Evolutionary conservation across 805 yeast species (phyloP).

Genomic region (Saturnispora ahearnii): DNA sequence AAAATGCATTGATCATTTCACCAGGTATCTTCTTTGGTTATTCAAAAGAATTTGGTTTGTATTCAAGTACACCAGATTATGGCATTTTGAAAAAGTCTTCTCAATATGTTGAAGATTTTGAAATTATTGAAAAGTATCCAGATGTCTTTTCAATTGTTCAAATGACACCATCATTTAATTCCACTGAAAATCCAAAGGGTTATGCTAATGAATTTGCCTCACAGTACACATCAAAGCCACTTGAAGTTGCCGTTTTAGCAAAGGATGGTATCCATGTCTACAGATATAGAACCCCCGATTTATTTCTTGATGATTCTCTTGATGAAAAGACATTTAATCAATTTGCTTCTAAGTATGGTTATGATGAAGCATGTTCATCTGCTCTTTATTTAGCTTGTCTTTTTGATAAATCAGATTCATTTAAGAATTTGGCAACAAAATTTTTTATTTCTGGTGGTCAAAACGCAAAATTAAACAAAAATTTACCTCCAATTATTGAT

Average conservation of each 20-base stretch:
- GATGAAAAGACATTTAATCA: constrained; percentile 58
- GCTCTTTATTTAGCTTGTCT: constrained; percentile 79
- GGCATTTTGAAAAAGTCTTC: constrained; percentile 71
- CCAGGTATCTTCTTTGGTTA: constrained; percentile 85
- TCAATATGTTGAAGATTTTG: constrained; percentile 72
- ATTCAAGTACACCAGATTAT: constrained; percentile 75
- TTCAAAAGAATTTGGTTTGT: constrained; percentile 39
- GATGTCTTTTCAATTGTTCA: constrained; percentile 66
- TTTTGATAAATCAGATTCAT: constrained; percentile 46
- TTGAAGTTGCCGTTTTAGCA: constrained; percentile 76
- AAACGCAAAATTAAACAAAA: constrained; percentile 35
- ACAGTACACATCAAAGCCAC: constrained; percentile 60
- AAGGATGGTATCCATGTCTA: constrained; percentile 67
- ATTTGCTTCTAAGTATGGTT: constrained; percentile 72
- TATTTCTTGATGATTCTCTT: constrained; percentile 56
- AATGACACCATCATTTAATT: constrained; percentile 59
- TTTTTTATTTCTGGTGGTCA: constrained; percentile 47
- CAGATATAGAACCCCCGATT: constrained; percentile 72
- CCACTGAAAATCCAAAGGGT: constrained; percentile 69
- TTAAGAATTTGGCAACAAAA: constrained; percentile 39
- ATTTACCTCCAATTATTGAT: constrained; percentile 39
- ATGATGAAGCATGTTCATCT: constrained; percentile 83
- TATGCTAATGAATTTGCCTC: constrained; percentile 81
- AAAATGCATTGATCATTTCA: constrained; percentile 53
- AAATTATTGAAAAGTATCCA: constrained; percentile 48